phyloP scores from a whole-genome alignment of 305 asterid genomes.

The Vinca major region DNA sequence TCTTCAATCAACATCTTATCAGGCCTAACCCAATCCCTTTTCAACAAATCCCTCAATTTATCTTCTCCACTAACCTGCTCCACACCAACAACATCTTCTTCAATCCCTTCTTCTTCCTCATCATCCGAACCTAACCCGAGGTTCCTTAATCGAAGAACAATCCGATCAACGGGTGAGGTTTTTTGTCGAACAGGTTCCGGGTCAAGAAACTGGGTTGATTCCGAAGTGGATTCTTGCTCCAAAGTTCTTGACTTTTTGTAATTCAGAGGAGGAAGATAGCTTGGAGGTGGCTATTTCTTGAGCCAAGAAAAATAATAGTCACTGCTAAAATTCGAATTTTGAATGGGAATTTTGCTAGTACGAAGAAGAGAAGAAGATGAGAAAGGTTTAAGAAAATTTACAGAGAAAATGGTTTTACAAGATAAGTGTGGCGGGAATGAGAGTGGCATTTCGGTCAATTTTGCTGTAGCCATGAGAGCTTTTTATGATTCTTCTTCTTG shows the following conservation, averaged over 20 bases:
- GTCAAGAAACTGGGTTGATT: conserved; percentile 14
- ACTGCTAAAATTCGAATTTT: conserved; percentile 18
- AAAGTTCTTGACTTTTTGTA: conserved; percentile 29
- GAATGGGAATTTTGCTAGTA: conserved; percentile 27
- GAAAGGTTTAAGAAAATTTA: conserved; percentile 43
- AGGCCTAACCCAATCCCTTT: conserved; percentile 93
- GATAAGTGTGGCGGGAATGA: conserved; percentile 39
- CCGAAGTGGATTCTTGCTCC: conserved; percentile 28
- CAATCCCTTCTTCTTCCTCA: conserved; percentile 32
- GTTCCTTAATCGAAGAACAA: conserved; percentile 81
- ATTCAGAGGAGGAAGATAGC: conserved; percentile 24
- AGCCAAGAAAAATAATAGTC: conserved; percentile 44
- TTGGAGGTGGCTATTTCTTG: conserved; percentile 58
- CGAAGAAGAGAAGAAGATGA: conserved; percentile 40
- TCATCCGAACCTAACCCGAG: conserved; percentile 61
- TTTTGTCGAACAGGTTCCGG: conserved; percentile 19
- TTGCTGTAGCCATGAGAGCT: conserved; percentile 44
- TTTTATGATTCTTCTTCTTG: conserved; percentile 16
- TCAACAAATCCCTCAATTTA: conserved; percentile 83
- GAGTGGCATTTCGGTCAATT: conserved; percentile 51
- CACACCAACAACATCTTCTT: conserved; percentile 20
- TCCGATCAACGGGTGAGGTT: conserved; percentile 76
- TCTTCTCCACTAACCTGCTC: conserved; percentile 36
- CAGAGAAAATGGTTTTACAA: conserved; percentile 30
- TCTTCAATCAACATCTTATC: conserved; percentile 59